These are phyloP conservation scores for Apiospora kogelbergensis DNA, from an alignment of 2,329 filamentous ascomycete genomes.

Conservation along the genomic window DNA sequence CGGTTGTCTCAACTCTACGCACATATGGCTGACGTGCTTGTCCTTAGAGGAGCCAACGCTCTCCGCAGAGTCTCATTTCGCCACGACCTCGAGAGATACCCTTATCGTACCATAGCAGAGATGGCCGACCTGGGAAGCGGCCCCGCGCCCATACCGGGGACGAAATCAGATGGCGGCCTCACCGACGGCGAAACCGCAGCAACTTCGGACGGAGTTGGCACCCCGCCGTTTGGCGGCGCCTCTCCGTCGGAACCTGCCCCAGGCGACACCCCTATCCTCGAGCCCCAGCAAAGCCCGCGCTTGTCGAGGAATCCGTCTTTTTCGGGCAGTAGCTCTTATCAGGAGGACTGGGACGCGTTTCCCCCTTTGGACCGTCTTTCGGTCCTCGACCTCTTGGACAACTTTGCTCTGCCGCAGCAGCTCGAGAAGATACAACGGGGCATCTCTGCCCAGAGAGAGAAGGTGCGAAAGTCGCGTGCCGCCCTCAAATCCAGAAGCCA, in stretches of 20 bases:
- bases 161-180: constrained; percentile 37
- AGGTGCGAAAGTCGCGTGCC: constrained; percentile 79
- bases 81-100: constrained; percentile 35
- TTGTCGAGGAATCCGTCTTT: constrained; percentile 79
- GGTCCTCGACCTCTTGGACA: constrained; percentile 91
- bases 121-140: constrained; percentile 40
- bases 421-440: constrained; percentile 88
- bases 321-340: constrained; percentile 80
- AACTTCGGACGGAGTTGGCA: constrained; percentile 38
- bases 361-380: constrained; percentile 87
- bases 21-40: constrained; percentile 42
- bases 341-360: constrained; percentile 84
- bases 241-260: constrained; percentile 41
- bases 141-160: constrained; percentile 35
- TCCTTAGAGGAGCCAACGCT: constrained; percentile 40
- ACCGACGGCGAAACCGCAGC: constrained; percentile 44
- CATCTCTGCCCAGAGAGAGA: constrained; percentile 79
- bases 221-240: constrained; percentile 43
- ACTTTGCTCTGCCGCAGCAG: constrained; percentile 85
- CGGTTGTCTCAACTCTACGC: neutral
- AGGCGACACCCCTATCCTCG: constrained; percentile 52
- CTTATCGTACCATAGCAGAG: constrained; percentile 37
- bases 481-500: constrained; percentile 74
- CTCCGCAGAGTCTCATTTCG: constrained; percentile 41
- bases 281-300: constrained; percentile 49